Evolutionary conservation across 139 green algal species (phyloP), one percentile per base, ranked within the genome.

Genomic region (Closterium sp.): DNA sequence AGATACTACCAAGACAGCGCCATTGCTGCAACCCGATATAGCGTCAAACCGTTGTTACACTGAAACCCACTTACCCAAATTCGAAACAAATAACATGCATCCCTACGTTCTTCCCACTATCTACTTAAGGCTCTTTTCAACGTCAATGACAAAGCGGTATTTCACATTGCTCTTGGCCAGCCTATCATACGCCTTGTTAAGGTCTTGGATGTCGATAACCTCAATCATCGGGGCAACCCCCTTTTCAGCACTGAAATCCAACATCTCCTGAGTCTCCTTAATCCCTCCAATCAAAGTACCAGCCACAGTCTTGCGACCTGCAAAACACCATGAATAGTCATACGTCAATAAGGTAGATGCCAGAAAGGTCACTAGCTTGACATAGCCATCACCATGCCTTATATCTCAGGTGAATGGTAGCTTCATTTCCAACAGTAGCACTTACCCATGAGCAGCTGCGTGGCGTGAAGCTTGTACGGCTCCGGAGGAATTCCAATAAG

Each of bases 181-280:
- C 2, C 96, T 92, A 66, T 97, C 94, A 90, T 96, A 96, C 0
- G 96, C 96, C 7, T 76, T 94, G 91, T 97, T 97, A 25, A 97
- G 85, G n/a, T 96, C 93, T 10, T 91, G 30, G 28, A 94, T 91
- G 19, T 38, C 43, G 30, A 96, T 95, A 43, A 92, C 84, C 91
- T 97, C 95, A 4, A 94, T 87, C 25, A 86, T 90, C 33, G 30
- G 93, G 85, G 8, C 38, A 9, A 97, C 94, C 89, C 92, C 91
- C 34, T 98, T 90, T 93, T 97, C 55, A 4, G 43, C 94, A 66
- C 95, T 97, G 92, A 97, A 97, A 86, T 98, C 95, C 30, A 97
- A 89, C 96, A 97, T 96, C 88, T 97, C 28, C 84, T 85, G 32
- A 38, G 66, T 25, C 87, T 85, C 34, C 87, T 34, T 43, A 10